phyloP scores from a whole-genome alignment of 495 filamentous ascomycete species.

The Penicillium salamii region DNA sequence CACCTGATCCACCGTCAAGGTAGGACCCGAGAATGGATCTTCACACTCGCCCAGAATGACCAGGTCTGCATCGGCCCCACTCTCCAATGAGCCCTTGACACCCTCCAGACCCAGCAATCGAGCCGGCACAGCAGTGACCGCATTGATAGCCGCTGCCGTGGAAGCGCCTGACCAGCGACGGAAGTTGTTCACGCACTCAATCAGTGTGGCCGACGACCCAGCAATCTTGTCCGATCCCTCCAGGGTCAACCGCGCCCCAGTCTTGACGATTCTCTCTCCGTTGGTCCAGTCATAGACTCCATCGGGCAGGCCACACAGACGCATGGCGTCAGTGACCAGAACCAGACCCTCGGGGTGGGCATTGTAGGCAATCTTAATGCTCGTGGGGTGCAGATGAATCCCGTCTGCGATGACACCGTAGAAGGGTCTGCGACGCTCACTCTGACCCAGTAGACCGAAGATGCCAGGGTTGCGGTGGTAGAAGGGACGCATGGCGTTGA shows the following conservation, averaged over 20 bases:
- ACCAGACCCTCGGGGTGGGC: slow-evolving; percentile 53
- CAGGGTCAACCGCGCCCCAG: slow-evolving; percentile 61
- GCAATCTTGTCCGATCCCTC: slow-evolving; percentile 73
- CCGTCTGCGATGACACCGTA: slow-evolving; percentile 63
- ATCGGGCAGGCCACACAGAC: slow-evolving; percentile 66
- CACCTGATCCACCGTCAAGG: slow-evolving; percentile 64
- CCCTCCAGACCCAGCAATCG: slow-evolving; percentile 65
- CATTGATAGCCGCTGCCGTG: slow-evolving; percentile 62
- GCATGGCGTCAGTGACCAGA: slow-evolving; percentile 61
- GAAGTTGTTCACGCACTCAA: slow-evolving; percentile 82
- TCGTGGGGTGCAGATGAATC: slow-evolving; percentile 60
- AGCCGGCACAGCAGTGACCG: slow-evolving; percentile 72
- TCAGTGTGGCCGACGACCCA: slow-evolving; percentile 64
- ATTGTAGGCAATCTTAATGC: slow-evolving; percentile 58
- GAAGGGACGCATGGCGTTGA: slow-evolving; percentile 85
- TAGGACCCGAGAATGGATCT: slow-evolving; percentile 39
- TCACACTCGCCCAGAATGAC: slow-evolving; percentile 61
- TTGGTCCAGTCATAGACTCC: slow-evolving; percentile 79
- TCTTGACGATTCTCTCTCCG: slow-evolving; percentile 67
- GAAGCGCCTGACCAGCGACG: slow-evolving; percentile 63
- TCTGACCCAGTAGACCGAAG: slow-evolving; percentile 67
- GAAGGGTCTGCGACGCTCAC: slow-evolving; percentile 46
- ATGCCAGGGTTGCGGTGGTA: slow-evolving; percentile 83
- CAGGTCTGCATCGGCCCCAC: slow-evolving; percentile 77
- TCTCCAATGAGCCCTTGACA: slow-evolving; percentile 64